Percentiles rank a stretch among this genome's conserved stretches.
These are phyloP conservation scores for Leccinellum luteum DNA, from an alignment of 768 basidiomycete species.

Conservation along the genomic window DNA sequence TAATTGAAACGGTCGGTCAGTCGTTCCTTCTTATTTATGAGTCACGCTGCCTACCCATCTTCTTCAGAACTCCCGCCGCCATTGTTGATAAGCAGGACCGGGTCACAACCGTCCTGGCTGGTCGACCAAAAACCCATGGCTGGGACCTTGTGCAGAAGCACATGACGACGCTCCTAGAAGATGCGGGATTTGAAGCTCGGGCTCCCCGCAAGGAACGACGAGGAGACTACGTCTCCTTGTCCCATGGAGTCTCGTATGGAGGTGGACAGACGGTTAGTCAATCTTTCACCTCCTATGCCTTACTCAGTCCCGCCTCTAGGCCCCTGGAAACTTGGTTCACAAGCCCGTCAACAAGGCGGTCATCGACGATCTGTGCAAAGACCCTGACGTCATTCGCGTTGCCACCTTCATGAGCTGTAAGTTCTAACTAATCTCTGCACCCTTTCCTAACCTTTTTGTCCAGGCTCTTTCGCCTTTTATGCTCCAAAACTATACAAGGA, in stretches of 20 bases:
- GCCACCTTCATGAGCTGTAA: neutral
- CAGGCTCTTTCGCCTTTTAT: neutral
- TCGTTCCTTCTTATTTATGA: too few relatives aligned
- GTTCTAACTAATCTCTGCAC: neutral
- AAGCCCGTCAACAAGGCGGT: neutral
- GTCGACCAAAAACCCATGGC: too few relatives aligned
- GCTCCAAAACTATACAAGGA: neutral
- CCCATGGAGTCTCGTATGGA: constrained; percentile 27
- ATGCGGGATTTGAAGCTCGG: too few relatives aligned
- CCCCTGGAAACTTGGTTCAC: neutral
- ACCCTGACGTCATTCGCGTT: neutral
- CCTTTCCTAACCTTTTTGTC: neutral
- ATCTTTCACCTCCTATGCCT: neutral
- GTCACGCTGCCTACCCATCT: too few relatives aligned
- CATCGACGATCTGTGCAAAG: neutral
- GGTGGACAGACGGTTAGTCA: constrained; percentile 25
- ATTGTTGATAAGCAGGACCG: too few relatives aligned
- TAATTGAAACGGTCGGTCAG: too few relatives aligned
- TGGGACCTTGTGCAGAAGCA: too few relatives aligned
- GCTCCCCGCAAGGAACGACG: constrained; percentile 1
- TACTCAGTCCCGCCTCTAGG: neutral
- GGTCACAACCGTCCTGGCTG: too few relatives aligned
- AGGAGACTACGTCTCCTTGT: constrained; percentile 19
- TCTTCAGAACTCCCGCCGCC: too few relatives aligned
- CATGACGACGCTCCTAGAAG: too few relatives aligned